phyloP scores from a whole-genome alignment of 2,329 filamentous ascomycete species.

The Talaromyces pinophilus region DNA sequence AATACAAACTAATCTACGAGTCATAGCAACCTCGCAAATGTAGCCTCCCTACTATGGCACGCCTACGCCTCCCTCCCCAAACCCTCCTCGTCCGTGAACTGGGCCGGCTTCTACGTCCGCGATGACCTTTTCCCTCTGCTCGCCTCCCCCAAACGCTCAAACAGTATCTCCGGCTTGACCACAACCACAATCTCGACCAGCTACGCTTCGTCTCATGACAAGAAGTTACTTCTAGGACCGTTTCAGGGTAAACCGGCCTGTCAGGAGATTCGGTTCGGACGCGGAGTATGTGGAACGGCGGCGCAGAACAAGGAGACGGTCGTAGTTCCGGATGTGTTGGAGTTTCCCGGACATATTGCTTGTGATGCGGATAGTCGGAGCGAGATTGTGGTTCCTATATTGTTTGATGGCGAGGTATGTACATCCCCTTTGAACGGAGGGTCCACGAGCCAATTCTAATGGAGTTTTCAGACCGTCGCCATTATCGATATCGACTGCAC shows the following conservation, averaged over 20 bases:
- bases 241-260: slow-evolving; percentile 54
- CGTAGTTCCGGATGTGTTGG: slow-evolving; percentile 47
- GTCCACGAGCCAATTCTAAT: not conserved
- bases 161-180: slow-evolving; percentile 26
- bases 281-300: slow-evolving; percentile 51
- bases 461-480: slow-evolving; percentile 40
- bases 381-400: slow-evolving; percentile 53
- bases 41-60: slow-evolving; percentile 53
- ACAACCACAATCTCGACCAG: slow-evolving; percentile 28
- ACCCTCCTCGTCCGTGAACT: slow-evolving; percentile 50
- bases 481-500: slow-evolving; percentile 53
- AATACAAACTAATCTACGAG: not conserved
- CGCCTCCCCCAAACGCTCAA: slow-evolving; percentile 27
- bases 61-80: slow-evolving; percentile 47
- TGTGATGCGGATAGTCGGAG: slow-evolving; percentile 52
- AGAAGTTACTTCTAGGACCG: slow-evolving; percentile 47
- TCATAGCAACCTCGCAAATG: slow-evolving; percentile 49
- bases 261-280: slow-evolving; percentile 49
- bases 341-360: slow-evolving; percentile 53
- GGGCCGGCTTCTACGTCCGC: slow-evolving; percentile 52
- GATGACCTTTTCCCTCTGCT: slow-evolving; percentile 44
- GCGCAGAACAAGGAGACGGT: slow-evolving; percentile 43
- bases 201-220: slow-evolving; percentile 28
- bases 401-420: slow-evolving; percentile 32
- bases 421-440: not conserved